Evolutionary conservation across 2,329 filamentous ascomycete species (phyloP), one percentile per base, ranked within the genome.

Genomic region (Mycosphaerelloides madeirae): DNA sequence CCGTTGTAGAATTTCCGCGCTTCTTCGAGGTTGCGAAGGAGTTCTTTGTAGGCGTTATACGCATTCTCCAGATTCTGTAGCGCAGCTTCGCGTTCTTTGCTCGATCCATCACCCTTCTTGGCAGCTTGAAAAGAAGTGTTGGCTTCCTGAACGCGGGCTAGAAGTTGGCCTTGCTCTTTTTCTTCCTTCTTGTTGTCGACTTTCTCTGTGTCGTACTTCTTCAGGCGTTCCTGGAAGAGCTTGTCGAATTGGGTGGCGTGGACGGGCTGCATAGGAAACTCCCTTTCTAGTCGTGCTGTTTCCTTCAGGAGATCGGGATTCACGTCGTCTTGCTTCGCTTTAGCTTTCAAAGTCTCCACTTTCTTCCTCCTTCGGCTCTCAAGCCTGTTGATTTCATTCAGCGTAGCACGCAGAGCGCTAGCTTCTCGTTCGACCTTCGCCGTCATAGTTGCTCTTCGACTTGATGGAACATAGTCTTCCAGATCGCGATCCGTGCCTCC

Each of bases 1-100:
- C 97, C 90, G 56, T 98, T 98, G 71, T 97, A 98, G 64, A 98
- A 98, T 64, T 93, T 96, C 41, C 91, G 77, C 1, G 88, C 93
- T 0, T 85, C 87, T 54, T 97, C 91, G 2, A 96, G 76, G 61
- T 97, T 95, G 53, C 80, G 87, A 45, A 95, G 81, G 44, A 97
- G 87, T 65, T 98, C 91, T 68, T 95, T 95, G 72, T 97, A 97
- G 68, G 91, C 94, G 66, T 89, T 82, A 64, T 95, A 97, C 1
- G 88, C 91, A 52, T 86, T 89, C 65, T 97, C 91, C 8, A 98
- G 73, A 50, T 79, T 81, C 66, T 98, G 93, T 38, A 98, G 69
- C 0, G 88, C 89, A 55, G 85, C 79, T 64, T 97, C 91, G 12
- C 93, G 81, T 61, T 95, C 89, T 48, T 76, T 78, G 2, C 76